These are phyloP conservation scores for Colletotrichum shisoi DNA, from an alignment of 2,329 filamentous ascomycete genomes.

Conservation along the genomic window DNA sequence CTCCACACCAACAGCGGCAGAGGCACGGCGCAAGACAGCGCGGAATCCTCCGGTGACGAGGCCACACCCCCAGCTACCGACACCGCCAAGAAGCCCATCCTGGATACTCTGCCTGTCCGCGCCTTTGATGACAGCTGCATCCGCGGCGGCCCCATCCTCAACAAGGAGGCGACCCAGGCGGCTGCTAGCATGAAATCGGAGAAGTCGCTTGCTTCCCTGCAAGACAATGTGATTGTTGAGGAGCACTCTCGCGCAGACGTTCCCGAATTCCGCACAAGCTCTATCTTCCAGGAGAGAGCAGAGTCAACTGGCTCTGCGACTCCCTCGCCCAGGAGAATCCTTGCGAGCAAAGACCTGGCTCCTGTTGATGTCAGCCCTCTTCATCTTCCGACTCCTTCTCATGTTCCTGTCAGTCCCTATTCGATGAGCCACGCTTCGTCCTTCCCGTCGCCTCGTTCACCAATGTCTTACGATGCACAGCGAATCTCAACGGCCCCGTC, in stretches of 20 bases:
- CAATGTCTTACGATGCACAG: conserved; percentile 74
- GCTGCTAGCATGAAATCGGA: conserved; percentile 57
- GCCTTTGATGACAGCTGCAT: background rate
- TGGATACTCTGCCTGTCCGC: conserved; percentile 35
- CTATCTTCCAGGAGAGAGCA: conserved; percentile 46
- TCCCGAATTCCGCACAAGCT: conserved; percentile 53
- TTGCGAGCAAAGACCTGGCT: conserved; percentile 56
- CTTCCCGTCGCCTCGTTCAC: conserved; percentile 73
- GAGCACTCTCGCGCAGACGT: conserved; percentile 50
- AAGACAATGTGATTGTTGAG: conserved; percentile 61
- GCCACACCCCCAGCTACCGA: conserved; percentile 47
- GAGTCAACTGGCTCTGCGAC: conserved; percentile 54
- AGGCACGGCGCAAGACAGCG: conserved; percentile 5
- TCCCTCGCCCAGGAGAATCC: conserved; percentile 55
- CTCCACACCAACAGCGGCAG: conserved; percentile 22
- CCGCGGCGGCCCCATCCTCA: conserved; percentile 55
- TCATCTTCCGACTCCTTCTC: conserved; percentile 54
- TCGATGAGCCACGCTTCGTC: conserved; percentile 71
- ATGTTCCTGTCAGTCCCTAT: conserved; percentile 68
- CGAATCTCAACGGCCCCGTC: conserved; percentile 79
- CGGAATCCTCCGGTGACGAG: conserved; percentile 43
- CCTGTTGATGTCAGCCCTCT: conserved; percentile 61
- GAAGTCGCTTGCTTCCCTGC: conserved; percentile 59
- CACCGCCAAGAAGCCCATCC: conserved; percentile 40
- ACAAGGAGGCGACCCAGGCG: conserved; percentile 50